A percentile compares a stretch with the other conserved stretches of the same genome.
Evolutionary conservation across 2,329 filamentous ascomycete species (phyloP).

Genomic region (Aspergillus sp.): DNA sequence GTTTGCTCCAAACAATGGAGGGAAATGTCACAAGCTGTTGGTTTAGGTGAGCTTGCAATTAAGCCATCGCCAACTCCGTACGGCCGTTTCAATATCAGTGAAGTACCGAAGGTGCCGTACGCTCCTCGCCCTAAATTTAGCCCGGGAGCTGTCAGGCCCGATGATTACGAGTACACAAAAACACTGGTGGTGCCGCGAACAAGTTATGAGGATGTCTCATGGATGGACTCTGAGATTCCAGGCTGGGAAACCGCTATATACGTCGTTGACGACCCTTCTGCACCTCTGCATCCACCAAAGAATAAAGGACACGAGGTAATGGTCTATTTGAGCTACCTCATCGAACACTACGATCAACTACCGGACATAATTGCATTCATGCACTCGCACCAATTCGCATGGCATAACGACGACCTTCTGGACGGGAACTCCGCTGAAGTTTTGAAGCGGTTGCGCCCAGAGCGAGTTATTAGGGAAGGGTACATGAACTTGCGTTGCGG

Average conservation of each 20-base stretch:
- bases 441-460: constrained; percentile 52
- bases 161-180: constrained; percentile 53
- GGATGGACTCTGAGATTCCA: constrained; percentile 55
- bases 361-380: constrained; percentile 61
- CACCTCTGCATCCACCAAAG: constrained; percentile 52
- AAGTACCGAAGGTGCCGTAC: constrained; percentile 20
- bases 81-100: constrained; percentile 15
- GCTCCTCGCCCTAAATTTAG: constrained; percentile 33
- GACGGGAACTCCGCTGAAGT: constrained; percentile 52
- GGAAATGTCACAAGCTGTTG: constrained; percentile 35
- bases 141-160: constrained; percentile 42
- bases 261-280: constrained; percentile 52
- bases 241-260: constrained; percentile 52
- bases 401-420: constrained; percentile 61
- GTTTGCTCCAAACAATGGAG: constrained; percentile 35
- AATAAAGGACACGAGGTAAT: constrained; percentile 65
- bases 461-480: constrained; percentile 52
- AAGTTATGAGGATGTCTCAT: constrained; percentile 52
- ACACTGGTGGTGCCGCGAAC: constrained; percentile 56
- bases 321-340: constrained; percentile 62
- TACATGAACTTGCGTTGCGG: constrained; percentile 63
- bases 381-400: constrained; percentile 57
- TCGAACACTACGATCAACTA: constrained; percentile 61
- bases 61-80: constrained; percentile 9
- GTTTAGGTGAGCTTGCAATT: constrained; percentile 34